Conservation (phyloP, 306 rosid genomes). For the Acacia confusa region DNA sequence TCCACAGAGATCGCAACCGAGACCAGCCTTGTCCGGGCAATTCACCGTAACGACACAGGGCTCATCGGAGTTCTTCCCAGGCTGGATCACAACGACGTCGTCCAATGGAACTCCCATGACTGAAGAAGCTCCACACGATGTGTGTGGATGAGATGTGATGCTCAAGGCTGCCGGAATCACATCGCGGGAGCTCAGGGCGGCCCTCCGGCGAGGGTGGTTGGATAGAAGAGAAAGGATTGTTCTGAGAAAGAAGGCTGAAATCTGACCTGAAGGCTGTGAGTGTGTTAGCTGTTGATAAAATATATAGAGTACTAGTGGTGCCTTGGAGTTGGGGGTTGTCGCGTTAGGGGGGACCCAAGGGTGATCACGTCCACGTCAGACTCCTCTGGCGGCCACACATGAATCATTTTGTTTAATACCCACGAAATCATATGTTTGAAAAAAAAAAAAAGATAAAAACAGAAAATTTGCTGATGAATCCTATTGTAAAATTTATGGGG, state of each 20-base stretch:
- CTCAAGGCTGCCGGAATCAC: background rate
- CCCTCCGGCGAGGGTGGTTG: background rate
- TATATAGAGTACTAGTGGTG: background rate
- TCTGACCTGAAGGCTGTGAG: background rate
- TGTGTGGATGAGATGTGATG: background rate
- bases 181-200: background rate
- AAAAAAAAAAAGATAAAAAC: too few relatives aligned
- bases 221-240: background rate
- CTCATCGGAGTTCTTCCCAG: constrained; percentile 40
- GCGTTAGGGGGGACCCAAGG: background rate
- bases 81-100: constrained; percentile 63
- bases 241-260: background rate
- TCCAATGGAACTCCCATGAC: constrained; percentile 70
- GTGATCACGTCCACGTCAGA: background rate
- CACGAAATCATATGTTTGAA: background rate
- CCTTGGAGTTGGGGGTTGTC: background rate
- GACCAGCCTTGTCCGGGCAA: constrained; percentile 86
- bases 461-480: too few relatives aligned
- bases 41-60: constrained; percentile 65
- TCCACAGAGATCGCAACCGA: constrained; percentile 80
- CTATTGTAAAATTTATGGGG: too few relatives aligned
- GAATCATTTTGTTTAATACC: background rate
- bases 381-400: background rate
- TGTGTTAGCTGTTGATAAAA: background rate
- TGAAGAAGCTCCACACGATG: background rate